Evolutionary conservation across 345 rosid species (phyloP), one percentile per base, ranked within the genome.

Genomic region (Euclidium syriacum): DNA sequence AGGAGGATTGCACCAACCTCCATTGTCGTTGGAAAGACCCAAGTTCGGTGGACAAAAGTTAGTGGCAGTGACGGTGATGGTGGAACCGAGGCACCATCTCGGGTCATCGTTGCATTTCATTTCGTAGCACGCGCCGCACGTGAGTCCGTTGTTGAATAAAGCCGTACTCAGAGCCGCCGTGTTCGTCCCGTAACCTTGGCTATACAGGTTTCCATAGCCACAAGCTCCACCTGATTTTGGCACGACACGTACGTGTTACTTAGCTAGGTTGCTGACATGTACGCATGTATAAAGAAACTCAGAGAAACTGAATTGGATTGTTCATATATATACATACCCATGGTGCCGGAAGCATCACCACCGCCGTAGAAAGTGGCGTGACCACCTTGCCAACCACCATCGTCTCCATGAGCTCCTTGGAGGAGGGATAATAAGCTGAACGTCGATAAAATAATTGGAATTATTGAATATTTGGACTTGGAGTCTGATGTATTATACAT

Each of bases 1-100:
- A 27, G 98, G 98, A 67, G 98, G 96, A 58, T 92, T 92, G 75
- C 98, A 92, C 98, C 98, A 92, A 7, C 98, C 98, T 24, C 98
- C 98, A 8, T 92, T 87, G 75, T 82, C 84, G 7, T 89, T 92
- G 7, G 96, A 7, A 39, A 79, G 65, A 10, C 82, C 94, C 0
- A 4, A 3, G 81, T 92, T 92, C 0, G 98, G 98, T 4, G 98
- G 98, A 60, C 98, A 87, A 74, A 85, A 84, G 75, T 87, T 87
- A 33, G 95, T 87, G 35, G 95, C 91, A 3, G 95, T 87, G 66
- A 87, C 91, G n/a, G 69, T 76, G 41, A 87, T 78, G 41, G 78
- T 59, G 3, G 88, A 89, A 3, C 78, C 73, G 41, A 85, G 77
- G 76, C 95, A 87, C 95, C 95, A 87, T 51, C 71, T 58, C 2